phyloP scores from a whole-genome alignment of 257 asterid genomes.

The Jasminum sambac region DNA sequence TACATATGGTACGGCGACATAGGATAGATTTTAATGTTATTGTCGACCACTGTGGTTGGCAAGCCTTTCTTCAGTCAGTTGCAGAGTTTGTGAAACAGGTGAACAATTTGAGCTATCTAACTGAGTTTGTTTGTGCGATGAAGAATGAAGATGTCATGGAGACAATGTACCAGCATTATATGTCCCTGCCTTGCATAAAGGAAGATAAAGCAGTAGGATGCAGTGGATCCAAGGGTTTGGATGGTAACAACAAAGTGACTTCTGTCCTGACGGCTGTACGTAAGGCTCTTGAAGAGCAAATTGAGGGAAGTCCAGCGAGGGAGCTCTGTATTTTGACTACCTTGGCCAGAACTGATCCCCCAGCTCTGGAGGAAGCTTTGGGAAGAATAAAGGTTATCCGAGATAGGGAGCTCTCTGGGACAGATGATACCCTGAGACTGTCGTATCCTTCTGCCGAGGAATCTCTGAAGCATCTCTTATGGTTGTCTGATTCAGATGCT shows the following conservation, averaged over 20 bases:
- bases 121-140: conserved; percentile 84
- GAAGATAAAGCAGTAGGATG: conserved; percentile 30
- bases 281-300: conserved; percentile 80
- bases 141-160: conserved; percentile 76
- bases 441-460: conserved; percentile 89
- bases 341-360: conserved; percentile 77
- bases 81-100: conserved; percentile 80
- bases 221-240: conserved; percentile 35
- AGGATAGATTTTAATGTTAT: conserved; percentile 93
- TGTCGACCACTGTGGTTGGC: conserved; percentile 84
- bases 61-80: conserved; percentile 64
- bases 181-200: conserved; percentile 37
- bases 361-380: conserved; percentile 89
- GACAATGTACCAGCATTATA: conserved; percentile 62
- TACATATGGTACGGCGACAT: conserved; percentile 84
- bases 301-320: conserved; percentile 70
- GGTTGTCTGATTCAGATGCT: conserved; percentile 87
- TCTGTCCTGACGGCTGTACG: conserved; percentile 60
- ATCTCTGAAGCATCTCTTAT: conserved; percentile 85
- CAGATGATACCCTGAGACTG: conserved; percentile 46
- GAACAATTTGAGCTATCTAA: conserved; percentile 68
- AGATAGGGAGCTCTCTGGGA: conserved; percentile 71
- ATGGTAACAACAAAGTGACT: conserved; percentile 52
- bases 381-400: conserved; percentile 74
- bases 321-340: conserved; percentile 97